Base-by-base conservation (phyloP, 495 filamentous ascomycete genomes). In the Elaphomyces granulatus region DNA sequence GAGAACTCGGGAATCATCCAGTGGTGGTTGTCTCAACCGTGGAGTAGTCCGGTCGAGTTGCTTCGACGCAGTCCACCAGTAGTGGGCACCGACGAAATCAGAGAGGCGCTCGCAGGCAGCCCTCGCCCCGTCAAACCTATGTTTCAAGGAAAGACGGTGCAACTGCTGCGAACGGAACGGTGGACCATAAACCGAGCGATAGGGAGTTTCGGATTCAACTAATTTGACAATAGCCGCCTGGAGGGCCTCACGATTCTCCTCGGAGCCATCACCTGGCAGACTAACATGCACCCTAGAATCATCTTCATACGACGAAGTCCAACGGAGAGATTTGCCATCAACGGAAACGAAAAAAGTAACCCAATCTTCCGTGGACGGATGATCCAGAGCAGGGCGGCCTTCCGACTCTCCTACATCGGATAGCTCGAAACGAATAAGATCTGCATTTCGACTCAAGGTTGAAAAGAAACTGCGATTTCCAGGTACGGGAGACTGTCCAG, bases 191-290 rank as follows among this genome's bases (percentile, higher is more conserved):
- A 18, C 31, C 1, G 41, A 38, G 14, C 28, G 41, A 18, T 35
- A 37, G 7, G 21, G 8, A 17, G 4, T 43, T 36, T 43, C 41
- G 7, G 21, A 43, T 32, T 90, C 83, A 14, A 90, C 78, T 2
- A 94, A 67, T 50, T 83, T 87, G 34, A 83, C 60, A 34, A 94
- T 81, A 4, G 83, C 81, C 23, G 83, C 78, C 40, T 88, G 80
- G 6, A 93, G 61, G 38, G 83, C 78, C 55, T 90, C 81, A 46
- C 90, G 83, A 46, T 86, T 82, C 45, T 81, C 81, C 50, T 83
- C 79, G 4, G 84, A 60, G 8, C 84, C 81, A 47, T 86, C 80
- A 15, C 42, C 46, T 15, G 37, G 21, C 8, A 18, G 23, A 21
- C 17, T 35, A 28, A 6, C 23, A 6, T 28, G 23, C 23, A 28